Percentiles rank a stretch among this genome's conserved stretches.
Evolutionary conservation across 805 yeast species (phyloP).

Genomic region (Nakazawaea pomicola): DNA sequence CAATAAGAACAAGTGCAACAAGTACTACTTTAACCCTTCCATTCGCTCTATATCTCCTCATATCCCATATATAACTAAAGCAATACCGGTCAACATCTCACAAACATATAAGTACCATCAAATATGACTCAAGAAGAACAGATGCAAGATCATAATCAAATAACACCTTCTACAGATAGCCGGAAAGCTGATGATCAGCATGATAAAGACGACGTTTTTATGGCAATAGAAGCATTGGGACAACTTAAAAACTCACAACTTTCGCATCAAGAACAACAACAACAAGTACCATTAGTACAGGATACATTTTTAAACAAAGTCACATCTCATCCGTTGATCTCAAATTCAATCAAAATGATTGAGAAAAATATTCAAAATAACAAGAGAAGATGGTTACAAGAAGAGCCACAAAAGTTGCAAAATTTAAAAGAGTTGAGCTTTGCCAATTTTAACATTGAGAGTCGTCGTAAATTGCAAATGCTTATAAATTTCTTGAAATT

Average conservation of each 20-base stretch:
- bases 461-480: slow-evolving; percentile 69
- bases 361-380: slow-evolving; percentile 26
- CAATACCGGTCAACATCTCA: too few species aligned
- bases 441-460: slow-evolving; percentile 45
- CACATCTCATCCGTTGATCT: slow-evolving; percentile 31
- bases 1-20: too few species aligned
- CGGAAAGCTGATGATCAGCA: neutral
- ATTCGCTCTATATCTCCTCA: neutral
- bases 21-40: too few species aligned
- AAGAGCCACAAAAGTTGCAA: slow-evolving; percentile 17
- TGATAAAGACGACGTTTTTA: slow-evolving; percentile 13
- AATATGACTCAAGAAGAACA: neutral
- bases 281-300: too few species aligned
- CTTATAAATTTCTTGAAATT: slow-evolving; percentile 74
- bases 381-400: slow-evolving; percentile 17
- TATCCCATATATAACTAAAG: neutral
- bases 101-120: neutral
- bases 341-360: slow-evolving; percentile 30
- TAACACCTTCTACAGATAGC: too few species aligned
- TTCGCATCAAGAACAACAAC: slow-evolving; percentile 6
- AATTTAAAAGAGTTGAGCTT: slow-evolving; percentile 29
- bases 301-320: slow-evolving; percentile 30
- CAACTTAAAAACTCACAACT: slow-evolving; percentile 17
- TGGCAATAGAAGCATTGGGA: slow-evolving; percentile 28
- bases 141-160: slow-evolving; percentile 2